These are phyloP conservation scores for Vicia faba DNA, from an alignment of 306 rosid species.

Conservation along the genomic window DNA sequence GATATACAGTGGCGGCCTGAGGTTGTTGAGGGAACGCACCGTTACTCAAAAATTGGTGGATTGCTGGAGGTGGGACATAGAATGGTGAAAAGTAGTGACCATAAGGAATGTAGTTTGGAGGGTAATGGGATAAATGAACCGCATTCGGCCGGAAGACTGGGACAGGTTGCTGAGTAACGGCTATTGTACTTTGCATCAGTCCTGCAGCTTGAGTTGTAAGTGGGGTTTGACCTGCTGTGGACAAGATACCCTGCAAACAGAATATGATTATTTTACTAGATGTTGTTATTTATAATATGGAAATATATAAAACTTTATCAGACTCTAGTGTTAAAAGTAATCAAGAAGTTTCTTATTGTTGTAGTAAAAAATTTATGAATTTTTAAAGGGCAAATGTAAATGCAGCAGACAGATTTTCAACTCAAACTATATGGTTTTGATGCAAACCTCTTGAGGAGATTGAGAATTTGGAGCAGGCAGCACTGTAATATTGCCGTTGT, in stretches of 20 bases:
- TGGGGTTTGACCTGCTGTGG: conserved; percentile 76
- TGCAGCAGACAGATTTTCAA: conserved; percentile 31
- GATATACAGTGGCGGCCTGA: conserved; percentile 74
- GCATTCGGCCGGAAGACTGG: conserved; percentile 84
- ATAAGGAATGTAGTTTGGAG: conserved; percentile 87
- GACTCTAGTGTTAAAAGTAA: neutral
- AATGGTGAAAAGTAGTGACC: conserved; percentile 81
- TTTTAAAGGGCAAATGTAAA: conserved; percentile 53
- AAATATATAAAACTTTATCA: conserved; percentile 16
- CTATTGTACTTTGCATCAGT: conserved; percentile 84
- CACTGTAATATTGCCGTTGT: conserved; percentile 70
- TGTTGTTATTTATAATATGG: neutral
- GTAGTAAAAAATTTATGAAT: conserved; percentile 23
- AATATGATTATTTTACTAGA: neutral
- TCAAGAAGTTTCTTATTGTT: neutral
- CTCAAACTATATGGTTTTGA: conserved; percentile 1
- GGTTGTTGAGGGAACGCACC: conserved; percentile 85
- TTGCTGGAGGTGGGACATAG: conserved; percentile 81
- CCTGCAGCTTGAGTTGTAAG: conserved; percentile 86
- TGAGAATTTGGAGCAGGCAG: conserved; percentile 72
- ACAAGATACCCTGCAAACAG: conserved; percentile 72
- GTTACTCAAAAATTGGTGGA: conserved; percentile 89
- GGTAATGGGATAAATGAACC: conserved; percentile 81
- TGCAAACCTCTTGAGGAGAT: conserved; percentile 86
- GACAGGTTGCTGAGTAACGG: conserved; percentile 85